A percentile compares a stretch with the other conserved stretches of the same genome.
Conservation (phyloP, 1,284 basidiomycete genomes). For the Pseudozyma tsukubaensis region DNA sequence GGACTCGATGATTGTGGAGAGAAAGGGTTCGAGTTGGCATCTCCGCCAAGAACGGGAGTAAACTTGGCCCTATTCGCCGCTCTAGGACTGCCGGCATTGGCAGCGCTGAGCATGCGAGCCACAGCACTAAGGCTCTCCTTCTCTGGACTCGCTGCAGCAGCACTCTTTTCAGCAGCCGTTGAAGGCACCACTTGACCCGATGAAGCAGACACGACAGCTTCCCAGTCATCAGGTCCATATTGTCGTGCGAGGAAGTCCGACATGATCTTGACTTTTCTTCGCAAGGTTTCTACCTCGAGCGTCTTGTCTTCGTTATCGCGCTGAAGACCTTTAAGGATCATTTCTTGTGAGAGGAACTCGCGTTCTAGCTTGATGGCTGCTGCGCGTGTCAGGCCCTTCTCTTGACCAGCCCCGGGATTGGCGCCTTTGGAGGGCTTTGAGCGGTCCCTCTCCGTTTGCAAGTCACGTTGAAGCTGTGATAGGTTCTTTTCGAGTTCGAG, state of each 20-base stretch:
- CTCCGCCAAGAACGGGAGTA: slow-evolving; percentile 20
- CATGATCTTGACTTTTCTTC: slow-evolving; percentile 53
- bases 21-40: slow-evolving; percentile 30
- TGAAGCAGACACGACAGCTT: slow-evolving; percentile 44
- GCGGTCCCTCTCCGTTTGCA: slow-evolving; percentile 37
- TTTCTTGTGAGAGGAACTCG: slow-evolving; percentile 60
- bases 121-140: slow-evolving; percentile 45
- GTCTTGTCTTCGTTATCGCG: slow-evolving; percentile 62
- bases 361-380: slow-evolving; percentile 56
- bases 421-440: slow-evolving; percentile 15
- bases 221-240: slow-evolving; percentile 56
- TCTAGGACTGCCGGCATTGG: slow-evolving; percentile 27
- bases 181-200: background rate
- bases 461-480: slow-evolving; percentile 32
- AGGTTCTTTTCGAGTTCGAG: slow-evolving; percentile 47
- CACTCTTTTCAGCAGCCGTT: slow-evolving; percentile 10
- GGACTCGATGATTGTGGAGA: slow-evolving; percentile 22
- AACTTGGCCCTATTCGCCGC: slow-evolving; percentile 22
- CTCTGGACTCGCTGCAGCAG: slow-evolving; percentile 16
- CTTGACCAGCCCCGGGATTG: background rate
- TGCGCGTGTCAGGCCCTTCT: slow-evolving; percentile 48
- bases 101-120: slow-evolving; percentile 26
- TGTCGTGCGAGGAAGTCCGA: slow-evolving; percentile 50
- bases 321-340: slow-evolving; percentile 61
- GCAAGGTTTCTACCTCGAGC: slow-evolving; percentile 54